Percentiles rank a stretch among this genome's conserved stretches.
Conservation (phyloP, 805 yeast genomes). For the Candida nonsorbophila region DNA sequence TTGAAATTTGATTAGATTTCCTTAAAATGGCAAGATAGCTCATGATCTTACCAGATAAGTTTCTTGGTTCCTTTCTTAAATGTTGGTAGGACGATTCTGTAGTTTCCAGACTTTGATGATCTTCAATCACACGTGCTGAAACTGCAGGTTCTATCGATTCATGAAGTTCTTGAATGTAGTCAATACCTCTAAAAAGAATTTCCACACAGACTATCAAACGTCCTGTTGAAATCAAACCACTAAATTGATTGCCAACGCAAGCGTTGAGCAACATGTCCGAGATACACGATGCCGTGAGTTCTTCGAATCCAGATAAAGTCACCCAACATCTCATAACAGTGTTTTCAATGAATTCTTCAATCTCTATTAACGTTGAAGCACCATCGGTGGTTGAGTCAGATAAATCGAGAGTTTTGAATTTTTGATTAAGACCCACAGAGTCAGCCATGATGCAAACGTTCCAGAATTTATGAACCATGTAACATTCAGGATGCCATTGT, state of each 20-base stretch:
- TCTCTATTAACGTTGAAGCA: slow-evolving; percentile 29
- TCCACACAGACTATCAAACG: slow-evolving; percentile 68
- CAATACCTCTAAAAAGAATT: slow-evolving; percentile 72
- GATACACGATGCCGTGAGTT: slow-evolving; percentile 80
- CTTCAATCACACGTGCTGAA: slow-evolving; percentile 2
- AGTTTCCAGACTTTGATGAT: no score
- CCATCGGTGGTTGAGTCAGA: slow-evolving; percentile 2
- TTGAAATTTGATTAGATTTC: slow-evolving; percentile 41
- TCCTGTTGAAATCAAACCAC: slow-evolving; percentile 68
- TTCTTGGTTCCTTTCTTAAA: slow-evolving; percentile 66
- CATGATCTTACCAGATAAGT: slow-evolving; percentile 84
- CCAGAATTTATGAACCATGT: slow-evolving; percentile 97
- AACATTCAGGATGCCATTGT: slow-evolving; percentile 99
- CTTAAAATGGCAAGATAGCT: slow-evolving; percentile 79
- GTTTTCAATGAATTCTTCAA: slow-evolving; percentile 62
- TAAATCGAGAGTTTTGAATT: neutral
- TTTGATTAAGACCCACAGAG: slow-evolving; percentile 40
- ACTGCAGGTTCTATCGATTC: neutral
- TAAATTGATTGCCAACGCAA: slow-evolving; percentile 61
- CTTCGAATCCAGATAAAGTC: slow-evolving; percentile 83
- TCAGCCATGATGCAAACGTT: slow-evolving; percentile 71
- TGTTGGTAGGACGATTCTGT: no score
- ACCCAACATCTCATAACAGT: slow-evolving; percentile 73
- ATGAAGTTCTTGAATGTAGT: slow-evolving; percentile 34
- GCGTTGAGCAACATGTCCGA: slow-evolving; percentile 88